Conservation (phyloP, 169 alveolate genomes). For the Eimeria zaria region DNA sequence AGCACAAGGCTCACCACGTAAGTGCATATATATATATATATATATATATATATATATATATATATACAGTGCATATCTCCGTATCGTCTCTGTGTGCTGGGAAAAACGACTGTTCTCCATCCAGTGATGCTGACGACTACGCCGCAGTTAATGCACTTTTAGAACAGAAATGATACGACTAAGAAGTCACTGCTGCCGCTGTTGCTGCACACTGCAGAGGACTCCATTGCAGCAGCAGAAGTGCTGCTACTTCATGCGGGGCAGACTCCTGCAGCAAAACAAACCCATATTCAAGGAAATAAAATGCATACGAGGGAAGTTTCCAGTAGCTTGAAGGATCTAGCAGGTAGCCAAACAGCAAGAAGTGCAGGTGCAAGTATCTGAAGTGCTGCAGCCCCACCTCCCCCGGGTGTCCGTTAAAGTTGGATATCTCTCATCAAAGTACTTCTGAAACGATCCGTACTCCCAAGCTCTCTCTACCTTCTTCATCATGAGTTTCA, state of each 20-base stretch:
- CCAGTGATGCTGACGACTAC: background rate
- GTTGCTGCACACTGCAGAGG: background rate
- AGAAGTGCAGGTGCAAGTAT: background rate
- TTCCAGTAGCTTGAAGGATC: background rate
- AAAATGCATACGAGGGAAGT: background rate
- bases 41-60: background rate
- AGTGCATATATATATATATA: background rate
- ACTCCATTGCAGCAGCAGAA: background rate
- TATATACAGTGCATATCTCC: background rate
- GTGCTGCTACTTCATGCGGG: conserved; percentile 50
- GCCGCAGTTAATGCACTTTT: background rate
- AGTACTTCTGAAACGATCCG: conserved; percentile 90
- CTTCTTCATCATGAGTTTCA: conserved; percentile 90
- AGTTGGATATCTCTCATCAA: conserved; percentile 77
- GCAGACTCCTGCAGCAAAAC: conserved; percentile 60
- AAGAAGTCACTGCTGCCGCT: background rate
- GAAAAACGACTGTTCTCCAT: background rate
- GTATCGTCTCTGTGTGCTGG: background rate
- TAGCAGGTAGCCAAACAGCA: background rate
- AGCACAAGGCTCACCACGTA: background rate
- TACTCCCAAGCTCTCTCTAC: conserved; percentile 93
- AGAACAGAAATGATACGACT: background rate
- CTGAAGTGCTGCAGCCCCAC: conserved; percentile 8
- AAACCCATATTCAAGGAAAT: too few relatives aligned
- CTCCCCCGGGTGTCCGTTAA: conserved; percentile 80